Evolutionary conservation across 2,329 filamentous ascomycete species (phyloP), one percentile per base, ranked within the genome.

Genomic region (Sporothrix luriei): DNA sequence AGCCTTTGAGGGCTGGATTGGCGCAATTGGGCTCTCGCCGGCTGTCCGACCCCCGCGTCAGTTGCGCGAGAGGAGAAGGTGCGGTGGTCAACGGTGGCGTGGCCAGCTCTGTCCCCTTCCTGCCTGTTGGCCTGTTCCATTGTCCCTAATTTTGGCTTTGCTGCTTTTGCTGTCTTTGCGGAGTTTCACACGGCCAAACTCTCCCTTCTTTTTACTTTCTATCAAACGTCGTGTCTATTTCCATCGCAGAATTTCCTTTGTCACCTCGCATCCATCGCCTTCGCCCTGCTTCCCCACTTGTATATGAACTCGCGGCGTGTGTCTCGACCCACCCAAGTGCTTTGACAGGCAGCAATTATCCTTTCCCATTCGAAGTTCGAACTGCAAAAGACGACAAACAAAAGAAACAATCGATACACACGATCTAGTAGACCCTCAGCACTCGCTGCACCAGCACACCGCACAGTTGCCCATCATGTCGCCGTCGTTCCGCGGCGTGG

Each of bases 401-500:
- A 11, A 52, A 38, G 19, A 51, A 24, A 19, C 16, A 65, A 38
- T 49, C 16, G 21, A 48, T 16, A 24, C 21, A 26, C 26, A 33
- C 1, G 19, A 40, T 9, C 3, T 19, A 10, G 19, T 16, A n/a
- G 4, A 29, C 3, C 7, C 9, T 11, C 40, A 33, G 61, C 40
- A 16, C 61, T 11, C 14, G 14, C 26, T 21, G 14, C 61, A 14
- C 61, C 24, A 64, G 5, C 43, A 43, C 3, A 14, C 38, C 2
- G 46, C 62, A 49, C 62, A 26, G 1, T 19, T n/a, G 29, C 29
- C 54, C 59, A 70, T 55, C 79, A 91, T 93, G 87, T 84, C 40
- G 33, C 9, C 9, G 33, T 33, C 87, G 75, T 87, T 86, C 75
- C 88, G 85, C 76, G 88, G 88, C 77, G 84, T 97, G 77, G 89